These are phyloP conservation scores for Apiotrichum porosum DNA, from an alignment of 1,284 basidiomycete species.

Conservation along the genomic window DNA sequence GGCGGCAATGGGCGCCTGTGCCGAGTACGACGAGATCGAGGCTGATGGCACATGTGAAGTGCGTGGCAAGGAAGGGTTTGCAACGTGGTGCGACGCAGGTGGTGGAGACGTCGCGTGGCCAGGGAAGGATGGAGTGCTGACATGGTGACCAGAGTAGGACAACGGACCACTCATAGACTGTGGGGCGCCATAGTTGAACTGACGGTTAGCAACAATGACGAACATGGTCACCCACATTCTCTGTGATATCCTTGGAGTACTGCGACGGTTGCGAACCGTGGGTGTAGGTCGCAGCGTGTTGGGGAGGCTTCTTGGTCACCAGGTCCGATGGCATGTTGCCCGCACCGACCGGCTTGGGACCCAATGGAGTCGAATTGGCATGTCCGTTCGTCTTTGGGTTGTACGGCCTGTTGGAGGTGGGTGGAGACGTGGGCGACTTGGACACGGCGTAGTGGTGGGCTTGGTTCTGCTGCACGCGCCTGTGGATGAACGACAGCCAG, in stretches of 20 bases:
- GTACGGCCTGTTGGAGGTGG: conserved; percentile 5
- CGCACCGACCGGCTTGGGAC: too few species aligned
- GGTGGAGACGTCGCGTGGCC: conserved; percentile 1
- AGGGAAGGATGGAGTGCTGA: not conserved
- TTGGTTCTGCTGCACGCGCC: conserved; percentile 7
- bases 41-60: conserved; percentile 2
- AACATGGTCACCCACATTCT: conserved; percentile 28
- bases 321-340: too few species aligned
- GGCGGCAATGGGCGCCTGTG: conserved; percentile 51
- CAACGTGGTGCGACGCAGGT: too few species aligned
- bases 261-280: conserved; percentile 36
- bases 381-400: conserved; percentile 9
- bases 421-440: not conserved
- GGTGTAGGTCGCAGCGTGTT: too few species aligned
- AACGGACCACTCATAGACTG: conserved; percentile 42
- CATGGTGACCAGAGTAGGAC: conserved; percentile 4
- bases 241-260: conserved; percentile 42
- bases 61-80: not conserved
- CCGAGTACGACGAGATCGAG: conserved; percentile 26
- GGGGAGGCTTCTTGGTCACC: too few species aligned
- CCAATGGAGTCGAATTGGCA: not conserved
- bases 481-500: conserved; percentile 64
- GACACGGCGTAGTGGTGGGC: too few species aligned
- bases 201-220: not conserved
- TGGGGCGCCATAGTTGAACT: conserved; percentile 32